These are phyloP conservation scores for Coccomyxa sp. DNA, from an alignment of 139 green algal species.

Conservation along the genomic window DNA sequence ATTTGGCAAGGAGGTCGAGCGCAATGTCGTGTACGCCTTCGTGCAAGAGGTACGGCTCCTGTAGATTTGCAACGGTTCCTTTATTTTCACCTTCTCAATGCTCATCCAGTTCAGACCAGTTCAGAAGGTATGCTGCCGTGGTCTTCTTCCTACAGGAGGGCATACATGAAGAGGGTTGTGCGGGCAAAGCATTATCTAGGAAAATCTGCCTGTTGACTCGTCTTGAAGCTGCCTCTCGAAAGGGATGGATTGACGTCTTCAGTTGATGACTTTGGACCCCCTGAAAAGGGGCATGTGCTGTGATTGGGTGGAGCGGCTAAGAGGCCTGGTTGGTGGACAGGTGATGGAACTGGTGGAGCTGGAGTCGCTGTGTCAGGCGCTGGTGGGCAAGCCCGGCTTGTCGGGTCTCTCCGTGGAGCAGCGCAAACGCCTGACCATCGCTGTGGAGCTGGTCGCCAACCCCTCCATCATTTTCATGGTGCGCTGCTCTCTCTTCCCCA, in stretches of 20 bases:
- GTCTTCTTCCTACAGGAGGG: too few relatives aligned
- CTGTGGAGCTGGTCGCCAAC: slow-evolving; percentile 48
- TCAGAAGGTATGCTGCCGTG: too few relatives aligned
- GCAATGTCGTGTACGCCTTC: slow-evolving; percentile 26
- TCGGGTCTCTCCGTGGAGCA: slow-evolving; percentile 45
- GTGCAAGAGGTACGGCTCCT: slow-evolving; percentile 31
- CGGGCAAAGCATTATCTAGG: too few relatives aligned
- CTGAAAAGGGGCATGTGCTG: too few relatives aligned
- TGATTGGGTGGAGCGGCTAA: too few relatives aligned
- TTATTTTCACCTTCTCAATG: too few relatives aligned
- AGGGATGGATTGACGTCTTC: too few relatives aligned
- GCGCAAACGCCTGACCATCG: slow-evolving; percentile 54
- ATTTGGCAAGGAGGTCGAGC: slow-evolving; percentile 31
- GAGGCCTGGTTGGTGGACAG: not conserved
- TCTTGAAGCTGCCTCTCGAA: too few relatives aligned
- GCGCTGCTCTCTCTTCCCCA: not conserved
- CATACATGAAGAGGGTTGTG: too few relatives aligned
- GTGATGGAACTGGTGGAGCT: slow-evolving; percentile 61
- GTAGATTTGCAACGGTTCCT: not conserved
- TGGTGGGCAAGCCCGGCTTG: slow-evolving; percentile 45
- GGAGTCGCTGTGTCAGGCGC: slow-evolving; percentile 21
- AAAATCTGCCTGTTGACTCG: too few relatives aligned
- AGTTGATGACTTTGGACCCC: too few relatives aligned
- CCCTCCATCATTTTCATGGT: slow-evolving; percentile 29
- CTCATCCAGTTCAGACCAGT: too few relatives aligned